phyloP scores from a whole-genome alignment of 768 basidiomycete genomes.

The Filobasidium floriforme region DNA sequence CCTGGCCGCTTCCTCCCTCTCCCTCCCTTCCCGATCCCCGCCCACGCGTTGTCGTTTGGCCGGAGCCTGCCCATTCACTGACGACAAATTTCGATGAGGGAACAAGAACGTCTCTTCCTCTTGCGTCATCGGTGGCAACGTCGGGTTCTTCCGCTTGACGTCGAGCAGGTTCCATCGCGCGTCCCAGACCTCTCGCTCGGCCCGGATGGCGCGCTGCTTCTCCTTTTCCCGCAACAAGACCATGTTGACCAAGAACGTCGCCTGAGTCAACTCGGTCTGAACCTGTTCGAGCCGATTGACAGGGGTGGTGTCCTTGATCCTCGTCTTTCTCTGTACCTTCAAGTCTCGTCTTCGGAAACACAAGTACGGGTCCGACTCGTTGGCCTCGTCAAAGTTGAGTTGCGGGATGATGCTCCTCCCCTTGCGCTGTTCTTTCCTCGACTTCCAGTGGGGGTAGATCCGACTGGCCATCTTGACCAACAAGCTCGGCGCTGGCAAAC shows the following conservation, averaged over 20 bases:
- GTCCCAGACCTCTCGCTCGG: slow-evolving; percentile 67
- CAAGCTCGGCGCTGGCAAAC: slow-evolving; percentile 59
- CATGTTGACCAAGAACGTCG: slow-evolving; percentile 63
- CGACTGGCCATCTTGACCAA: slow-evolving; percentile 63
- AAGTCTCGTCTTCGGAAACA: slow-evolving; percentile 94
- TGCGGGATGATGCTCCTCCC: slow-evolving; percentile 79
- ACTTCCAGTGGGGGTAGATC: slow-evolving; percentile 84
- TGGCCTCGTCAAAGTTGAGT: slow-evolving; percentile 84
- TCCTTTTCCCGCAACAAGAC: slow-evolving; percentile 64
- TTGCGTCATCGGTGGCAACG: slow-evolving; percentile 38
- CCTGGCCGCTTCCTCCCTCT: slow-evolving; percentile 31
- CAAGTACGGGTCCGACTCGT: slow-evolving; percentile 84
- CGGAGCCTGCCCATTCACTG: background rate
- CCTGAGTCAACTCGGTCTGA: slow-evolving; percentile 63
- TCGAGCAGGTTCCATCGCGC: slow-evolving; percentile 66
- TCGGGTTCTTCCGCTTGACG: slow-evolving; percentile 61
- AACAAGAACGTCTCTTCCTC: slow-evolving; percentile 45
- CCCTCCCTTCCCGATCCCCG: slow-evolving; percentile 28
- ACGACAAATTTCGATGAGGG: slow-evolving; percentile 18
- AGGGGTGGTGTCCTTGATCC: slow-evolving; percentile 78
- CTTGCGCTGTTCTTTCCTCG: slow-evolving; percentile 66
- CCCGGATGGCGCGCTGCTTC: slow-evolving; percentile 61
- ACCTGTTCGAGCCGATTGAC: slow-evolving; percentile 81
- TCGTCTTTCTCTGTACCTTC: slow-evolving; percentile 88
- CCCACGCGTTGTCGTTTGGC: slow-evolving; percentile 16